These are phyloP conservation scores for Amaranthus cruentus DNA, from an alignment of 148 eudicot species.

Conservation along the genomic window DNA sequence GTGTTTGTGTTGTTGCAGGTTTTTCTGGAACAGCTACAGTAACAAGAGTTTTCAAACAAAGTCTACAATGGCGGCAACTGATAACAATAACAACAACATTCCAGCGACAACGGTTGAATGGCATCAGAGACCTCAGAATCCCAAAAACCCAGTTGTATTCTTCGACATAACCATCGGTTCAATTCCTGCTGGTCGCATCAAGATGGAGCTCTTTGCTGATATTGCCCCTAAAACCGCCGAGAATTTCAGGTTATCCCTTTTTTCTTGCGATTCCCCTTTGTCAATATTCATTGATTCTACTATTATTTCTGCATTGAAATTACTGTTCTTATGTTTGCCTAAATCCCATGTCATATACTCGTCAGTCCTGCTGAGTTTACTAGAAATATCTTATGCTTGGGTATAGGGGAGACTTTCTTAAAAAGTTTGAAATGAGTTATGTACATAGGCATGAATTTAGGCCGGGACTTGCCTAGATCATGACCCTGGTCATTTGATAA, in stretches of 20 bases:
- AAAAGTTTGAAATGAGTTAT: no score
- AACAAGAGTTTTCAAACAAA: neutral
- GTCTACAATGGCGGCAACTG: constrained; percentile 26
- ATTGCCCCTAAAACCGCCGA: constrained; percentile 77
- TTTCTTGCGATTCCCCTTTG: neutral
- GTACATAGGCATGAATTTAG: no score
- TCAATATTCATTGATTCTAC: neutral
- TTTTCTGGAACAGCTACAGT: no score
- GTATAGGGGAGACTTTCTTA: no score
- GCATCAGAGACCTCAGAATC: constrained; percentile 68
- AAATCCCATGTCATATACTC: neutral
- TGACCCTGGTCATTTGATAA: no score
- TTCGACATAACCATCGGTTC: constrained; percentile 75
- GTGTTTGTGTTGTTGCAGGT: no score
- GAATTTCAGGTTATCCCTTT: constrained; percentile 54
- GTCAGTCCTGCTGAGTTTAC: no score
- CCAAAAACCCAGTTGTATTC: constrained; percentile 69
- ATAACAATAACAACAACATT: neutral
- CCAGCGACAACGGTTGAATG: constrained; percentile 39
- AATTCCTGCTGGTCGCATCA: constrained; percentile 73
- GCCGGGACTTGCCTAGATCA: no score
- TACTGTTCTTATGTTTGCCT: neutral
- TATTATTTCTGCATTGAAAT: neutral
- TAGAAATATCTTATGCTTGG: no score
- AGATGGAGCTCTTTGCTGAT: constrained; percentile 82